Conservation (phyloP, 805 yeast genomes). For the Saccharomycopsis fodiens region DNA sequence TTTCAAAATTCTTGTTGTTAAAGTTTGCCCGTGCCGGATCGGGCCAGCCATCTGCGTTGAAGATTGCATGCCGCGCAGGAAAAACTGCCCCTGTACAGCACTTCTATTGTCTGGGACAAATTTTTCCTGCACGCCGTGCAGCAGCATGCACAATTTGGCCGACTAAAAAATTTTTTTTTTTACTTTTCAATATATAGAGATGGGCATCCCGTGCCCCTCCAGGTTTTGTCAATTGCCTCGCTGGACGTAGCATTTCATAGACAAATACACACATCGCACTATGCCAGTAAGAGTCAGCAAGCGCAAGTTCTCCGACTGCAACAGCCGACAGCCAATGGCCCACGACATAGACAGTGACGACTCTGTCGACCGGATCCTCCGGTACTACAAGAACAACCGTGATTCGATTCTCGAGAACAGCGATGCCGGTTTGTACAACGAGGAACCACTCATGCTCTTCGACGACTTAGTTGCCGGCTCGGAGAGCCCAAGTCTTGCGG, state of each 20-base stretch:
- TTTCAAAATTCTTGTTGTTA: too few relatives aligned
- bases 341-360: slow-evolving; percentile 12
- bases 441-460: neutral
- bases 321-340: neutral
- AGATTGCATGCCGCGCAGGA: neutral
- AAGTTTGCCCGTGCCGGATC: neutral
- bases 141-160: neutral
- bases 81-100: neutral
- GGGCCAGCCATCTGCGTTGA: neutral
- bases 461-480: neutral
- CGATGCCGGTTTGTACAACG: neutral
- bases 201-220: neutral
- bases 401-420: slow-evolving; percentile 1
- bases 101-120: neutral
- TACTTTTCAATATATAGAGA: neutral
- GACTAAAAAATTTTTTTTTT: neutral
- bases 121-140: neutral
- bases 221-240: slow-evolving; percentile 1
- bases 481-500: neutral
- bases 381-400: slow-evolving; percentile 6
- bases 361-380: slow-evolving; percentile 8
- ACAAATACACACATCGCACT: neutral
- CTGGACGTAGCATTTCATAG: neutral
- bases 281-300: neutral
- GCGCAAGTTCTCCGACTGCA: neutral